These are phyloP conservation scores for Starmerella apicola DNA, from an alignment of 805 yeast species.

Conservation along the genomic window DNA sequence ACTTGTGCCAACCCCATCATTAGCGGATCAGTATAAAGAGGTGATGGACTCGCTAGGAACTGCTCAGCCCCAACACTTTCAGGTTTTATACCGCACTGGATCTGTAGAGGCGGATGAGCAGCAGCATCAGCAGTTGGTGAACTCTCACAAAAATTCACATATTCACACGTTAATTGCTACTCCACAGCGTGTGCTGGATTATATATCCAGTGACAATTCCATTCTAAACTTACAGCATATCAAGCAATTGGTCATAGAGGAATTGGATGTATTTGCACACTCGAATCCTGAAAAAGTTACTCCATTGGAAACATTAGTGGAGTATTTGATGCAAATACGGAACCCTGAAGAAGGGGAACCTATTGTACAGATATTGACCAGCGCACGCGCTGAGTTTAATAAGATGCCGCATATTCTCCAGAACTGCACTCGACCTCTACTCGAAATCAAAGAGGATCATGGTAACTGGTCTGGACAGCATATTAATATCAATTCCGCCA, in stretches of 20 bases:
- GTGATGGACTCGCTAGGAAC: slow-evolving; percentile 2
- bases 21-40: slow-evolving; percentile 26
- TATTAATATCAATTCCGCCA: not conserved
- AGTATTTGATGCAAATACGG: slow-evolving; percentile 10
- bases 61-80: not conserved
- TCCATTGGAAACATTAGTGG: slow-evolving; percentile 21
- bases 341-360: slow-evolving; percentile 3
- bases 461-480: slow-evolving; percentile 5
- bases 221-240: slow-evolving; percentile 15
- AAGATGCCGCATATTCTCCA: slow-evolving; percentile 8
- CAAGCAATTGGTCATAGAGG: slow-evolving; percentile 23
- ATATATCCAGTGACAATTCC: slow-evolving; percentile 26
- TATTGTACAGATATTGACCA: slow-evolving; percentile 9
- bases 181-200: slow-evolving; percentile 41
- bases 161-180: slow-evolving; percentile 41
- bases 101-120: slow-evolving; percentile 14
- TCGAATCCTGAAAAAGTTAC: slow-evolving; percentile 6
- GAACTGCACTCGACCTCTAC: slow-evolving; percentile 1
- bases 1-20: slow-evolving; percentile 27
- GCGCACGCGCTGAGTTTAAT: slow-evolving; percentile 3
- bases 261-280: slow-evolving; percentile 20
- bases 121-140: slow-evolving; percentile 20
- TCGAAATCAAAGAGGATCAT: slow-evolving; percentile 7
- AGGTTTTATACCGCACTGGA: slow-evolving; percentile 22
- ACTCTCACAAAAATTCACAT: not conserved